Evolutionary conservation across 306 rosid species (phyloP).

Genomic region (Aeschynomene evenia): DNA sequence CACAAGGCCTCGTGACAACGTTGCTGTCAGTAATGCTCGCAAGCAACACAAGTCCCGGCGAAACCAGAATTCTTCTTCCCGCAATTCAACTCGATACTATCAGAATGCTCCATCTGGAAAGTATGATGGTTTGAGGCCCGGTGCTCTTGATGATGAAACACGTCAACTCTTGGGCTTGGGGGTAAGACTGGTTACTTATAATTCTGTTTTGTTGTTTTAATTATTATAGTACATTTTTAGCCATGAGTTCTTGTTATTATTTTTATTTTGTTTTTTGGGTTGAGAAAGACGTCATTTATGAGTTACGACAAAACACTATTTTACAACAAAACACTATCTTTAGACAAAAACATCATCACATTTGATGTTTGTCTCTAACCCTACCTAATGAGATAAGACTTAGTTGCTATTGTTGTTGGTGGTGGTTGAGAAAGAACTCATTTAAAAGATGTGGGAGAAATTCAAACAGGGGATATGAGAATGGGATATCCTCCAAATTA

Average conservation of each 20-base stretch:
- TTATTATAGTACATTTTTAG: background rate
- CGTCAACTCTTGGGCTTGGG: slow-evolving; percentile 76
- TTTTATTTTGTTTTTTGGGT: background rate
- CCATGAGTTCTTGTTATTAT: background rate
- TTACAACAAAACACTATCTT: too few species aligned
- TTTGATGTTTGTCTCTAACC: too few species aligned
- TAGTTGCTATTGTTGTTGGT: too few species aligned
- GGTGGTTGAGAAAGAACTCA: background rate
- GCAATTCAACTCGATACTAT: slow-evolving; percentile 85
- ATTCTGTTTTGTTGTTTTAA: slow-evolving; percentile 27
- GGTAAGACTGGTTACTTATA: slow-evolving; percentile 49
- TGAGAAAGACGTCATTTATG: background rate
- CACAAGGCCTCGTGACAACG: slow-evolving; percentile 67
- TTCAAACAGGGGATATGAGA: background rate
- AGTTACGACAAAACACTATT: too few species aligned
- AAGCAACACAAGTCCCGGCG: slow-evolving; percentile 62
- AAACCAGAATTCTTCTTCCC: slow-evolving; percentile 62
- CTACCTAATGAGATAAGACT: too few species aligned
- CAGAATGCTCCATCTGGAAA: slow-evolving; percentile 82
- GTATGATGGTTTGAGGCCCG: slow-evolving; percentile 88
- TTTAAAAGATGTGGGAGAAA: slow-evolving; percentile 1
- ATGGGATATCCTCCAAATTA: slow-evolving; percentile 11
- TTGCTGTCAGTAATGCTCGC: slow-evolving; percentile 87
- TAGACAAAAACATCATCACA: too few species aligned
- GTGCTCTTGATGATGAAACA: slow-evolving; percentile 76